phyloP scores from a whole-genome alignment of 257 asterid genomes.

The Prunella vulgaris region DNA sequence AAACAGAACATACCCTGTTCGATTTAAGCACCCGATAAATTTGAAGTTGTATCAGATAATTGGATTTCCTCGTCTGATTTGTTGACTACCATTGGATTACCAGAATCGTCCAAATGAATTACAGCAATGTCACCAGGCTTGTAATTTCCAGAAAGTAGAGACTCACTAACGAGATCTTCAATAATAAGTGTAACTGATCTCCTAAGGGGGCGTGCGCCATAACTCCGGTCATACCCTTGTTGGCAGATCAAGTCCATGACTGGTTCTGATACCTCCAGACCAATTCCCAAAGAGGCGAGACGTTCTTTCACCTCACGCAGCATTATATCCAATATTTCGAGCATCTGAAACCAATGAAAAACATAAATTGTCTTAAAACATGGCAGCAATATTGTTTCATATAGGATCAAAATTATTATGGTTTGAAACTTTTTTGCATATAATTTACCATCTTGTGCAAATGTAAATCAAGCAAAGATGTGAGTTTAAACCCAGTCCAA shows the following conservation, averaged over 20 bases:
- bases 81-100: conserved; percentile 62
- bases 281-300: conserved; percentile 55
- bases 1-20: background rate
- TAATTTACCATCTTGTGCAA: background rate
- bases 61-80: conserved; percentile 44
- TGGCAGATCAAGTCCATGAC: conserved; percentile 64
- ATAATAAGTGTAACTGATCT: conserved; percentile 73
- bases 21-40: conserved; percentile 21
- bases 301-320: conserved; percentile 77
- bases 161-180: conserved; percentile 83
- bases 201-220: conserved; percentile 94
- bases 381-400: background rate
- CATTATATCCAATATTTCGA: conserved; percentile 73
- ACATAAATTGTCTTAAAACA: background rate
- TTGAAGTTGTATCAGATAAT: conserved; percentile 35
- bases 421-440: background rate
- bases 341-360: conserved; percentile 54
- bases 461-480: conserved; percentile 12
- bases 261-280: conserved; percentile 83
- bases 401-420: conserved; percentile 1
- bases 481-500: background rate
- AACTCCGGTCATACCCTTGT: conserved; percentile 86
- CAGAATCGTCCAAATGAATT: conserved; percentile 66
- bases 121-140: conserved; percentile 70
- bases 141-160: conserved; percentile 63